These are phyloP conservation scores for Fusarium proliferatum DNA, from an alignment of 2,329 filamentous ascomycete species.

Conservation along the genomic window DNA sequence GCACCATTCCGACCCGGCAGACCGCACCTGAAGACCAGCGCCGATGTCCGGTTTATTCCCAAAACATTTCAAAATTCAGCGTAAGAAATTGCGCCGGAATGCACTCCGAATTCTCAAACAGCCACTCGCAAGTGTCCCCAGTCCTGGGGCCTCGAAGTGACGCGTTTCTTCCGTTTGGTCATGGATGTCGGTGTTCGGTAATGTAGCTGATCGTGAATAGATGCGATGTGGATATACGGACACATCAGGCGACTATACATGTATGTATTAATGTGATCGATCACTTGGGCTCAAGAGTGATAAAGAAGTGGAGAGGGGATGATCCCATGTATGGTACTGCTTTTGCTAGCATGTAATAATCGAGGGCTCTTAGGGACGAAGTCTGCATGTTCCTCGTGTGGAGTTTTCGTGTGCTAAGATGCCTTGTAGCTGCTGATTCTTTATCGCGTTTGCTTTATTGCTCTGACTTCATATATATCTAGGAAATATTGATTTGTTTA, in stretches of 20 bases:
- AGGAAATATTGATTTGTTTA: not conserved
- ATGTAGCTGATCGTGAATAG: not conserved
- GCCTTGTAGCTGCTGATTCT: not conserved
- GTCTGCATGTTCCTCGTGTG: not conserved
- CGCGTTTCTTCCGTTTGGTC: not conserved
- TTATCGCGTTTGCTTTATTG: not conserved
- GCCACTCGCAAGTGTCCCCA: not conserved
- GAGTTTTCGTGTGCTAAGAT: not conserved
- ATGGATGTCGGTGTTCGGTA: slow-evolving; percentile 1
- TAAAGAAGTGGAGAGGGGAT: slow-evolving; percentile 4
- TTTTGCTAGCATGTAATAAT: not conserved
- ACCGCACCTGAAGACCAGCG: not conserved
- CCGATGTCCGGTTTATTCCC: not conserved
- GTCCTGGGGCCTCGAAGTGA: not conserved
- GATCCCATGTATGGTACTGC: not conserved
- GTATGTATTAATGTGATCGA: slow-evolving; percentile 13
- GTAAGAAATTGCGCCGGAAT: not conserved
- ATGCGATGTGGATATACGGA: slow-evolving; percentile 15
- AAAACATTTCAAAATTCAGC: not conserved
- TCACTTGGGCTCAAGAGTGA: slow-evolving; percentile 1
- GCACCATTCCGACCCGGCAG: slow-evolving; percentile 23
- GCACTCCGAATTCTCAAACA: not conserved
- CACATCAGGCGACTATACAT: not conserved
- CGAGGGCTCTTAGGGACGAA: slow-evolving; percentile 5
- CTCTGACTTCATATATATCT: not conserved